phyloP scores from a whole-genome alignment of 441 rosid genomes.

The Bruguiera hainesii region DNA sequence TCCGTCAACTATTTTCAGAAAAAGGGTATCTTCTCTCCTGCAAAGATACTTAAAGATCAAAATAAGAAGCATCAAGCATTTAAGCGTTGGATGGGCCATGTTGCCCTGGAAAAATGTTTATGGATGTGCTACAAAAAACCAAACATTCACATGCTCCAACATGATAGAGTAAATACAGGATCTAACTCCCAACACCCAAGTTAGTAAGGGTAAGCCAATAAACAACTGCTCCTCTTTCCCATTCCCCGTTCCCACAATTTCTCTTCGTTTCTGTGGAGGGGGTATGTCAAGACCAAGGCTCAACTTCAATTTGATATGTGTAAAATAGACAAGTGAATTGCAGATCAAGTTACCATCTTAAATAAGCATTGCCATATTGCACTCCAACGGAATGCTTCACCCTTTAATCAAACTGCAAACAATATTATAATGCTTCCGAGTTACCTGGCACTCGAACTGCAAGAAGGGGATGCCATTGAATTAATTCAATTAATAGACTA shows the following conservation, averaged over 20 bases:
- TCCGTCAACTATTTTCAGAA: conserved; percentile 1
- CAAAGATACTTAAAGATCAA: conserved; percentile 8
- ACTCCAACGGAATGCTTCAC: too few species aligned
- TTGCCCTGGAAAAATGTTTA: not conserved
- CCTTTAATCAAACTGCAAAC: not conserved
- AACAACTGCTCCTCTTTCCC: too few species aligned
- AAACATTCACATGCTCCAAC: not conserved
- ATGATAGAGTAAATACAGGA: not conserved
- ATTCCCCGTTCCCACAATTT: too few species aligned
- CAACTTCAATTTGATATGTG: too few species aligned
- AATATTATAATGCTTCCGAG: not conserved
- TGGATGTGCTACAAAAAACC: not conserved
- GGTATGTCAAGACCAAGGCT: too few species aligned
- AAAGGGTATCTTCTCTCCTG: conserved; percentile 6
- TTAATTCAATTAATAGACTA: too few species aligned
- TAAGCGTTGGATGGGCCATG: not conserved
- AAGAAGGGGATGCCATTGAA: not conserved
- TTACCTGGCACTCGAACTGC: not conserved
- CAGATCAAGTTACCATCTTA: too few species aligned
- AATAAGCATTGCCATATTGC: too few species aligned
- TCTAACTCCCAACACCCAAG: not conserved
- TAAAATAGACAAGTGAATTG: too few species aligned
- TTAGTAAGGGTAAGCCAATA: not conserved
- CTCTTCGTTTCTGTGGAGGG: too few species aligned
- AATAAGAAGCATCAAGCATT: conserved; percentile 1